Evolutionary conservation across 2,329 filamentous ascomycete species (phyloP).

Genomic region (Bipolaris gigantea): DNA sequence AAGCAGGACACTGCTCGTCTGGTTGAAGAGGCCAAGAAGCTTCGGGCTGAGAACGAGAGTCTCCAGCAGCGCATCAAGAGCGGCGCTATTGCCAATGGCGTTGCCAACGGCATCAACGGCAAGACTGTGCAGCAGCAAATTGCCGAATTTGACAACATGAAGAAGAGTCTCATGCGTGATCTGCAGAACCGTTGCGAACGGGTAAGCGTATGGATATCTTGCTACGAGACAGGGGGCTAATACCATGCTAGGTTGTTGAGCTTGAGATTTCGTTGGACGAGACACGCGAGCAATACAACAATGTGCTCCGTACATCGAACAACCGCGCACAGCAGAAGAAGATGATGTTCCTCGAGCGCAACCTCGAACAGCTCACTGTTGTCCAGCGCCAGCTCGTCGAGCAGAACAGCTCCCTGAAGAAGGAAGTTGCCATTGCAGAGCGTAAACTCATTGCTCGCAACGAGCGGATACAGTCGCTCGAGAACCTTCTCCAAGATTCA

Average conservation of each 20-base stretch:
- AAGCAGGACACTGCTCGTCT: constrained; percentile 75
- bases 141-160: constrained; percentile 98
- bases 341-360: constrained; percentile 98
- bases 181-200: constrained; percentile 97
- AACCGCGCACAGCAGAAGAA: constrained; percentile 99
- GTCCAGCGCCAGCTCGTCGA: constrained; percentile 97
- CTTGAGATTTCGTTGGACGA: constrained; percentile 97
- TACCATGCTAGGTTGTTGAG: constrained; percentile 68
- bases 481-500: constrained; percentile 89
- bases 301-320: constrained; percentile 93
- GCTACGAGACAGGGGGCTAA: constrained; percentile 22
- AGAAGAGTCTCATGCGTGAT: constrained; percentile 99
- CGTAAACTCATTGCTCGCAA: constrained; percentile 95
- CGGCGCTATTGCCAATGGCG: constrained; percentile 62
- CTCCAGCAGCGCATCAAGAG: constrained; percentile 74
- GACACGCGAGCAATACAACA: constrained; percentile 98
- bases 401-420: constrained; percentile 93
- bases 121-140: constrained; percentile 98
- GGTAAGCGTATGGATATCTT: constrained; percentile 47
- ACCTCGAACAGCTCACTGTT: constrained; percentile 95
- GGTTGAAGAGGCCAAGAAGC: constrained; percentile 77
- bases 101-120: constrained; percentile 64
- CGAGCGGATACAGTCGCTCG: constrained; percentile 92
- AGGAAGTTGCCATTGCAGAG: constrained; percentile 98
- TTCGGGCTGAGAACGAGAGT: constrained; percentile 79